Conservation (phyloP, 2,329 filamentous ascomycete genomes). For the Monilinia polystroma region DNA sequence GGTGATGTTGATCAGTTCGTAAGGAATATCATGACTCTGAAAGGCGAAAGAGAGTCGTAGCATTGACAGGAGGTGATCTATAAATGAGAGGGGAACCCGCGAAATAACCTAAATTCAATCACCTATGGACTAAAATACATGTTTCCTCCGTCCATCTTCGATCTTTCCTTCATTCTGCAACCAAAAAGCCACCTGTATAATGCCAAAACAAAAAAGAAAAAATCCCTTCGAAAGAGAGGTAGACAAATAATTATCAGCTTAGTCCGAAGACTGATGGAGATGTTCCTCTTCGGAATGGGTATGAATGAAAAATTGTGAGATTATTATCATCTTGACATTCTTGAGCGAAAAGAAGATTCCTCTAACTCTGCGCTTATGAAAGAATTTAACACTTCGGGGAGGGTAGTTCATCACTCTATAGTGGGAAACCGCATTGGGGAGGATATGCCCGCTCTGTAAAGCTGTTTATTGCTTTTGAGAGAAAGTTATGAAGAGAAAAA, state of each 20-base stretch:
- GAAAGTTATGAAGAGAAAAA: background rate
- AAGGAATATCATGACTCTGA: background rate
- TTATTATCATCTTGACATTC: background rate
- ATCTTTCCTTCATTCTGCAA: background rate
- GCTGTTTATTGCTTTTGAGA: background rate
- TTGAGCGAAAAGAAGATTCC: slow-evolving; percentile 1
- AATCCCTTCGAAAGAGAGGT: background rate
- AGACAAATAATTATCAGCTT: background rate
- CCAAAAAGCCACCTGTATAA: background rate
- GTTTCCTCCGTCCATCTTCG: no score
- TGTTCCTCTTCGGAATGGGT: background rate
- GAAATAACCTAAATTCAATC: background rate
- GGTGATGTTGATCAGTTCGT: background rate
- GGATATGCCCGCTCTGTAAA: background rate
- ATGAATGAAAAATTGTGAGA: background rate
- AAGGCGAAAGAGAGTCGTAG: background rate
- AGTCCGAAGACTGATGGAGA: background rate
- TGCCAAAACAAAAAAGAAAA: background rate
- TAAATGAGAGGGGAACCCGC: no score
- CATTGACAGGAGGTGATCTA: background rate
- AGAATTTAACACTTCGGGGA: background rate
- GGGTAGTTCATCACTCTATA: background rate
- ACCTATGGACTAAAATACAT: background rate
- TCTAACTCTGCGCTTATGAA: background rate
- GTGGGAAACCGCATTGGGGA: background rate